Evolutionary conservation across 148 eudicot species (phyloP).

Genomic region (Fagopyrum tataricum): DNA sequence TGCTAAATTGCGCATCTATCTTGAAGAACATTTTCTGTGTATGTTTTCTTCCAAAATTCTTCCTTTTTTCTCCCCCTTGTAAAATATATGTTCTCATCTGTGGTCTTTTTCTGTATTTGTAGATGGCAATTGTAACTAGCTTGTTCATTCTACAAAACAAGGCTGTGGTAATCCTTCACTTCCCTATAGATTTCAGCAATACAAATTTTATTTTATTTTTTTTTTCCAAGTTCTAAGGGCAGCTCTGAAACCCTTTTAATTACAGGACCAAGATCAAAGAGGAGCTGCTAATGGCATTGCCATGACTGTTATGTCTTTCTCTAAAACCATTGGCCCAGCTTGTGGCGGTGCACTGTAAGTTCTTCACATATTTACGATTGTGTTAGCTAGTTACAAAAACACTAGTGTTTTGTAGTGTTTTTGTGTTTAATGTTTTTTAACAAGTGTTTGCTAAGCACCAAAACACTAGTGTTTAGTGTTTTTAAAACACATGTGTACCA

Average conservation of each 20-base stretch:
- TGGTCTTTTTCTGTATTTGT: conserved; percentile 24
- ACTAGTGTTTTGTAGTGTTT: no score
- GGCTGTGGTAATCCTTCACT: conserved; percentile 62
- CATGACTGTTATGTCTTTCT: conserved; percentile 66
- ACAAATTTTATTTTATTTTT: no score
- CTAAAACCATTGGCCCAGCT: conserved; percentile 70
- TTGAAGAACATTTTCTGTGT: conserved; percentile 60
- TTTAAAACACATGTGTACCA: no score
- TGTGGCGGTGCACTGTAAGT: conserved; percentile 77
- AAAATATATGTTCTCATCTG: conserved; percentile 15
- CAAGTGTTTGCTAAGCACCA: no score
- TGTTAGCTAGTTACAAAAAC: no score
- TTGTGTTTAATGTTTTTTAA: no score
- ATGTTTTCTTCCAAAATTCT: conserved; percentile 16
- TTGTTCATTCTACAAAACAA: conserved; percentile 65
- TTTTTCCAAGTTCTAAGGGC: no score
- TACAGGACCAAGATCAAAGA: conserved; percentile 74
- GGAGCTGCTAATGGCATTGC: conserved; percentile 89
- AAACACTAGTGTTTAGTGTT: no score
- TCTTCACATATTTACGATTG: no score
- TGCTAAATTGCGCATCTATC: conserved; percentile 48
- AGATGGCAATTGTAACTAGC: conserved; percentile 59
- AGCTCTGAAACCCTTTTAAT: not conserved
- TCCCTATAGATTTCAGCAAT: conserved; percentile 1
- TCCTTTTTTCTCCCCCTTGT: not conserved